These are phyloP conservation scores for Dothideomycetes sp. DNA, from an alignment of 2,329 filamentous ascomycete genomes.

Conservation along the genomic window DNA sequence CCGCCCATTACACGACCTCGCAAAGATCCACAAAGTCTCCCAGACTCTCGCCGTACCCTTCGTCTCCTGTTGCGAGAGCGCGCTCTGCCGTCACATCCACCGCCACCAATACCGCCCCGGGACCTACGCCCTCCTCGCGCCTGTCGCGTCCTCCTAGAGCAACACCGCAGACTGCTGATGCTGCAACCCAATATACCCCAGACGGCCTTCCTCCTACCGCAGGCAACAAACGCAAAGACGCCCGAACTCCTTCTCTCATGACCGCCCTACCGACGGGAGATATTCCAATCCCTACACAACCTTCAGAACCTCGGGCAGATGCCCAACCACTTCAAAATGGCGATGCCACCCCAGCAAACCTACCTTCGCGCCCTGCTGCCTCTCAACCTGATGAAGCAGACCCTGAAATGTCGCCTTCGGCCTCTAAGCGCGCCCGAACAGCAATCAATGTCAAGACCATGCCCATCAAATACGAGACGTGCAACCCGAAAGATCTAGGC, in stretches of 20 bases:
- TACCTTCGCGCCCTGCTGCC: not conserved
- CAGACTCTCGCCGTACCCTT: constrained; percentile 1
- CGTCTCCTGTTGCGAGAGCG: constrained; percentile 3
- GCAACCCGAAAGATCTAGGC: constrained; percentile 75
- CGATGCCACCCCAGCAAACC: constrained; percentile 2
- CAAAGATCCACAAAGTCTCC: constrained; percentile 1
- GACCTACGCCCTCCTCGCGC: constrained; percentile 2
- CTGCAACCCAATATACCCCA: constrained; percentile 44
- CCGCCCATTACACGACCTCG: not conserved
- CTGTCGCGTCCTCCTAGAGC: constrained; percentile 7
- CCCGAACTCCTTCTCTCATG: constrained; percentile 13
- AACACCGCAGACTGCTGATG: constrained; percentile 27
- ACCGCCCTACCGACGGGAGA: not conserved
- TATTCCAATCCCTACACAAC: not conserved
- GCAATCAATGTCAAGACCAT: constrained; percentile 41
- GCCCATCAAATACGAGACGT: constrained; percentile 69
- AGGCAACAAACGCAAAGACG: constrained; percentile 14
- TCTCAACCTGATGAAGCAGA: constrained; percentile 17
- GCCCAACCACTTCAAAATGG: not conserved
- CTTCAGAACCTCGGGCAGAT: not conserved
- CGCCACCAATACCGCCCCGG: too few relatives aligned
- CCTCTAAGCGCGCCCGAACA: constrained; percentile 36
- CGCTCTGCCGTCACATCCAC: too few relatives aligned
- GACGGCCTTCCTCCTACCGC: constrained; percentile 35
- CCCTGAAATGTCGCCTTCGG: constrained; percentile 21